Conservation (phyloP, 2,329 filamentous ascomycete species). For the Cladosporium cucumerinum region DNA sequence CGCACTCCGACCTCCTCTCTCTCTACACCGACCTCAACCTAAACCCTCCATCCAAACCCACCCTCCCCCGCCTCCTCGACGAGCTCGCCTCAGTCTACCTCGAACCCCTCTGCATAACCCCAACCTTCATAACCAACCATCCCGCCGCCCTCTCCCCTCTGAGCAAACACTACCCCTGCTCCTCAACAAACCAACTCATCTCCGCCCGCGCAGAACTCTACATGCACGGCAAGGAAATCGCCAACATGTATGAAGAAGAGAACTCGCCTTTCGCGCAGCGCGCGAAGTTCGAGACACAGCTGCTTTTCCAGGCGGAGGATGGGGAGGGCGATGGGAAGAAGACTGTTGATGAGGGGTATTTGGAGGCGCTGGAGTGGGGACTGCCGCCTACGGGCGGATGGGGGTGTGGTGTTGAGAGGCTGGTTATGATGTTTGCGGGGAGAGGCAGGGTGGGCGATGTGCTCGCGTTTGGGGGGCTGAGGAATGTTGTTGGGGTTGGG, state of each 20-base stretch:
- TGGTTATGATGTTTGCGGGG: slow-evolving; percentile 87
- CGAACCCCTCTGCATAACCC: slow-evolving; percentile 69
- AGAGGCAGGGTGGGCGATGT: slow-evolving; percentile 78
- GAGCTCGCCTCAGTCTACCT: slow-evolving; percentile 71
- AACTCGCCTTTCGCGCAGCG: slow-evolving; percentile 87
- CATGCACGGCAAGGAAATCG: slow-evolving; percentile 68
- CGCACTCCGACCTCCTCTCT: slow-evolving; percentile 52
- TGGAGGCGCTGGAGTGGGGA: slow-evolving; percentile 80
- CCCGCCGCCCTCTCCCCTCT: slow-evolving; percentile 88
- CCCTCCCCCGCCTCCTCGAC: slow-evolving; percentile 72
- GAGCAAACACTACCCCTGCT: slow-evolving; percentile 78
- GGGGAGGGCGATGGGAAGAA: slow-evolving; percentile 47
- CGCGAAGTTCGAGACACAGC: slow-evolving; percentile 69
- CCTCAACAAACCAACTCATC: slow-evolving; percentile 56
- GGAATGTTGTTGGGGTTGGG: slow-evolving; percentile 49
- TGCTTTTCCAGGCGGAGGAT: slow-evolving; percentile 37
- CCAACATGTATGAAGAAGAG: slow-evolving; percentile 98
- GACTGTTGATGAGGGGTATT: slow-evolving; percentile 72
- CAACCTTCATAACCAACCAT: slow-evolving; percentile 85
- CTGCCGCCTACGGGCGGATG: slow-evolving; percentile 95
- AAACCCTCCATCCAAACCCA: slow-evolving; percentile 50
- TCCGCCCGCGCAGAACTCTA: slow-evolving; percentile 39
- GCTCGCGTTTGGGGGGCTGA: slow-evolving; percentile 81
- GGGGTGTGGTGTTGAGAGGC: slow-evolving; percentile 87
- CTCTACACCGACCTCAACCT: slow-evolving; percentile 53